Evolutionary conservation across 1,284 basidiomycete species (phyloP).

Genomic region (Ustilago vetiveriae): DNA sequence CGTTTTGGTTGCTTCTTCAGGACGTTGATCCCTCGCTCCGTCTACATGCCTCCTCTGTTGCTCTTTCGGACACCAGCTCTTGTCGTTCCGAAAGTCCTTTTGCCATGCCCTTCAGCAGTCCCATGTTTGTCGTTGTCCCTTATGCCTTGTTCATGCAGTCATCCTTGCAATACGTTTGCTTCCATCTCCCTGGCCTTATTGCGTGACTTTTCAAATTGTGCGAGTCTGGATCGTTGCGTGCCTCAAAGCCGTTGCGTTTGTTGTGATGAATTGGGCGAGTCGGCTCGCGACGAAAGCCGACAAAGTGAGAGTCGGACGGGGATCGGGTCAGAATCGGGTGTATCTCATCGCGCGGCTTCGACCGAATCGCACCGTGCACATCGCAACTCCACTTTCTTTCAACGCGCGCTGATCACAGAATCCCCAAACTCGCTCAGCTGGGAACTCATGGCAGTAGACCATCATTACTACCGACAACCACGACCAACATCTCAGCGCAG

Average conservation of each 20-base stretch:
- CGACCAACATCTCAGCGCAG: background rate
- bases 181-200: background rate
- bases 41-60: too few species aligned
- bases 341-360: background rate
- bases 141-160: slow-evolving; percentile 8
- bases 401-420: slow-evolving; percentile 9
- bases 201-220: background rate
- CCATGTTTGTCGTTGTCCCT: slow-evolving; percentile 8
- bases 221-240: too few species aligned
- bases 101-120: slow-evolving; percentile 15
- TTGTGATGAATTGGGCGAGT: too few species aligned
- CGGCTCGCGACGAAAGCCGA: too few species aligned
- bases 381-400: slow-evolving; percentile 30
- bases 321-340: slow-evolving; percentile 9
- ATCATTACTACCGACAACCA: background rate
- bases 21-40: slow-evolving; percentile 27
- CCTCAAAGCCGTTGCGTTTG: too few species aligned
- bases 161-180: slow-evolving; percentile 14
- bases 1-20: slow-evolving; percentile 11
- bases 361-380: background rate
- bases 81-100: background rate
- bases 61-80: background rate
- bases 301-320: background rate
- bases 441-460: too few species aligned
- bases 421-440: background rate